phyloP scores from a whole-genome alignment of 2,329 filamentous ascomycete species.

The Xylaria arbuscula region DNA sequence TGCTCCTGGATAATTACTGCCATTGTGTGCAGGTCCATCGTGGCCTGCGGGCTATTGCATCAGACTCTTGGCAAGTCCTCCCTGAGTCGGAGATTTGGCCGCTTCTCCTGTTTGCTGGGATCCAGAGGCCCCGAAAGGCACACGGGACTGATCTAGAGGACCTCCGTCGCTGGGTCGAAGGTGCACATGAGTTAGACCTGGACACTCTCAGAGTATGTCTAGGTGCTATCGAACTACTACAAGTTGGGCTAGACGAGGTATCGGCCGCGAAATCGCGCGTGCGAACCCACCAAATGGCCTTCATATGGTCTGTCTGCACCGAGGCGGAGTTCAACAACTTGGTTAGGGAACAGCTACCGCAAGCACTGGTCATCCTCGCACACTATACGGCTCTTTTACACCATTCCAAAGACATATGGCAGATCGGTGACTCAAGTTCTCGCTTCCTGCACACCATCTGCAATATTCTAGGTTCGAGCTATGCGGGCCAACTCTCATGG shows the following conservation, averaged over 20 bases:
- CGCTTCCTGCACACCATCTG: conserved; percentile 28
- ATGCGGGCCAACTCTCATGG: conserved; percentile 25
- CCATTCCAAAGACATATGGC: conserved; percentile 45
- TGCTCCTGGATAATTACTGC: conserved; percentile 48
- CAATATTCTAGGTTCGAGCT: conserved; percentile 18
- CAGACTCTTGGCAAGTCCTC: conserved; percentile 46
- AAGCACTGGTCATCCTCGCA: conserved; percentile 46
- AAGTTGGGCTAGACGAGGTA: conserved; percentile 44
- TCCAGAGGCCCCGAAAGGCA: conserved; percentile 34
- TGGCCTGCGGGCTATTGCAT: conserved; percentile 42
- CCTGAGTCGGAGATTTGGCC: conserved; percentile 45
- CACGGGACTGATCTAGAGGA: conserved; percentile 43
- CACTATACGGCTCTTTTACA: conserved; percentile 49
- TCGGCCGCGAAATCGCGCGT: conserved; percentile 8
- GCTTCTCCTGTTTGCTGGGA: conserved; percentile 39
- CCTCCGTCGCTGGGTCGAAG: conserved; percentile 42
- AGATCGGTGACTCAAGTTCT: conserved; percentile 39
- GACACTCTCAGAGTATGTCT: conserved; percentile 45
- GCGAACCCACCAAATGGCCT: conserved; percentile 43
- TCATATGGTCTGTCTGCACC: conserved; percentile 45
- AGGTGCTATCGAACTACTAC: conserved; percentile 43
- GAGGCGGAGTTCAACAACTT: conserved; percentile 44
- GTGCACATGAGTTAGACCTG: conserved; percentile 30
- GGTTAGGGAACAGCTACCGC: conserved; percentile 40
- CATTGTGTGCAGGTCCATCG: conserved; percentile 46